phyloP scores from a whole-genome alignment of 2,329 filamentous ascomycete genomes.

The Phialocephala sp. region DNA sequence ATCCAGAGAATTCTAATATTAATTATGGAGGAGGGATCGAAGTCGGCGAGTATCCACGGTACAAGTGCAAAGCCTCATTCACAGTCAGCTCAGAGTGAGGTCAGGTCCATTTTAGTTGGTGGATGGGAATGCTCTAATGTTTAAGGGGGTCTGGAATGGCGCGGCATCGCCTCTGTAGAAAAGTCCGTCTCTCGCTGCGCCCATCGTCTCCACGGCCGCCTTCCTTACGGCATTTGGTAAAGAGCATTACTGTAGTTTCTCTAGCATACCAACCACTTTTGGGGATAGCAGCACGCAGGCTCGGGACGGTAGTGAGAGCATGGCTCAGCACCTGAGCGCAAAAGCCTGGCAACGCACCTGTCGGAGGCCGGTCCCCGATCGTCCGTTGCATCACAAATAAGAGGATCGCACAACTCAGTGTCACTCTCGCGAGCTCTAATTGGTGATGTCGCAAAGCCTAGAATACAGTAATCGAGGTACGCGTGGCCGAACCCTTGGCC shows the following conservation, averaged over 20 bases:
- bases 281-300: background rate
- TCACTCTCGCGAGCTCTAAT: background rate
- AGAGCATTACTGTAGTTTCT: background rate
- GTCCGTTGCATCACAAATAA: background rate
- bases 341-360: too few species aligned
- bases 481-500: slow-evolving; percentile 5
- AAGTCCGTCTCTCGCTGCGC: background rate
- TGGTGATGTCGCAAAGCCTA: background rate
- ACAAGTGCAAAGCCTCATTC: background rate
- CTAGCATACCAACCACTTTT: slow-evolving; percentile 1
- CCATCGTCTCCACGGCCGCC: background rate
- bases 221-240: background rate
- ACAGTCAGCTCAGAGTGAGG: slow-evolving; percentile 3
- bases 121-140: background rate
- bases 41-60: background rate
- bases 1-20: background rate
- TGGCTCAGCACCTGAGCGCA: too few species aligned
- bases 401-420: background rate
- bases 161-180: slow-evolving; percentile 3
- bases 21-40: background rate
- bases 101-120: background rate
- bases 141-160: background rate
- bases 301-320: background rate
- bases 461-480: slow-evolving; percentile 6
- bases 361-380: background rate